Evolutionary conservation across 2,329 filamentous ascomycete species (phyloP), one percentile per base, ranked within the genome.

Genomic region (Fusarium equiseti): DNA sequence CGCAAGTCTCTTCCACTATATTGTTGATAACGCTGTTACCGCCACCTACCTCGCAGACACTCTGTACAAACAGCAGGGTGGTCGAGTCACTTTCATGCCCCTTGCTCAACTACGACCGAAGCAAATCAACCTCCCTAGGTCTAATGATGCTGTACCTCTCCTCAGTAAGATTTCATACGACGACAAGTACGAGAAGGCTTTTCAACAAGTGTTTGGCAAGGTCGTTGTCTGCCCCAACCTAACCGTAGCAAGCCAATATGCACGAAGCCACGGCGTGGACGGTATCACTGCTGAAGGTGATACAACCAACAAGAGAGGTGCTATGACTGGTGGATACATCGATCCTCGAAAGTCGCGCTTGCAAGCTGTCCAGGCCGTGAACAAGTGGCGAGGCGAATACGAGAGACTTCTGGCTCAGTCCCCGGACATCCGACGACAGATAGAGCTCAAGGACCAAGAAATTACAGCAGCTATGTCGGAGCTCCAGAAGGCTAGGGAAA

Each of bases 241-340:
- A 68, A 89, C 92, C 51, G 89, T 97, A 63, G 96, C 95, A 50
- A 89, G 92, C 15, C 94, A 98, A 77, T 98, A 98, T 78, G 93
- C 96, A 24, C 90, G 95, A 76, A 97, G 92, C 75, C 95, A 98
- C 76, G 92, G 92, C 20, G 90, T 98, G 26, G 94, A 94, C 75
- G 95, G 94, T 35, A 97, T 99, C 72, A 99, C 96, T 0, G 92
- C 93, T 6, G 95, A 98, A 61, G 96, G 96, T 79, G 95, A 98
- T 80, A 93, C 93, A 32, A 95, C 94, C 2, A 97, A 98, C 82
- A 97, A 97, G 83, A 92, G 95, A 74, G 96, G 96, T 81, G 95
- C 95, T 16, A 89, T 99, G 84, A 98, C 94, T 51, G 96, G 96
- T 84, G 96, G 96, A 75, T 99, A 92, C 77, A 92, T 97, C 68